Base-by-base conservation (phyloP, 305 asterid species). In the Salvia sclarea region DNA sequence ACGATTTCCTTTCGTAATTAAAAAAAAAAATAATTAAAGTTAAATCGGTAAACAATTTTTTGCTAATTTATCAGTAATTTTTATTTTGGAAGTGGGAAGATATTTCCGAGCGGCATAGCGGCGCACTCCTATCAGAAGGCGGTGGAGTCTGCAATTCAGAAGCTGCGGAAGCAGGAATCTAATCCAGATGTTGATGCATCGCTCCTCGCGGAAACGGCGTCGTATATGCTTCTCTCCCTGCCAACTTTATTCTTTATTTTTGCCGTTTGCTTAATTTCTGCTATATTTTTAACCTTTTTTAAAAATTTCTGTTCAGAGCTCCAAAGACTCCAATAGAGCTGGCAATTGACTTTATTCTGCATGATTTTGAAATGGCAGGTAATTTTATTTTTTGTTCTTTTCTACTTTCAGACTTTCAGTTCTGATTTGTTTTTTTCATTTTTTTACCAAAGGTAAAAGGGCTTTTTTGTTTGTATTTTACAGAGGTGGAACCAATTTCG, bases 341-440 rank as follows among this genome's bases (percentile, higher is more conserved):
- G 77, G 98, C 98, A 20, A 92, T 92, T 72, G 98, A 92, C 86
- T 92, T 92, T 74, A 87, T 92, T 68, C 92, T 92, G 47, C 96
- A 92, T 55, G 96, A 92, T 80, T 92, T 92, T 82, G 98, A 92
- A 80, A 89, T 92, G 98, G 96, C 98, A 80, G 98, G 98, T 89
- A 48, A 79, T 28, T 47, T 68, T 25, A 5, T 6, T 60, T 30
- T 8, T 41, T 18, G 13, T 64, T 40, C 28, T 12, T 20, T 5
- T 14, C 6, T 25, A 13, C 40, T 30, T 68, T 63, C 25, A 17
- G 25, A 13, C 40, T 30, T 68, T 63, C 25, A 17, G 25, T 25
- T 57, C 41, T 20, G 54, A 4, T 28, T 37, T 11, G 10, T 14
- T 64, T n/a, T 28, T 3, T n/a, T n/a, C 37, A 8, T 1, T 63